Percentiles rank a stretch among this genome's conserved stretches.
Conservation (phyloP, 108 stramenopile genomes). For the Cyclotella choctawhatcheeana region DNA sequence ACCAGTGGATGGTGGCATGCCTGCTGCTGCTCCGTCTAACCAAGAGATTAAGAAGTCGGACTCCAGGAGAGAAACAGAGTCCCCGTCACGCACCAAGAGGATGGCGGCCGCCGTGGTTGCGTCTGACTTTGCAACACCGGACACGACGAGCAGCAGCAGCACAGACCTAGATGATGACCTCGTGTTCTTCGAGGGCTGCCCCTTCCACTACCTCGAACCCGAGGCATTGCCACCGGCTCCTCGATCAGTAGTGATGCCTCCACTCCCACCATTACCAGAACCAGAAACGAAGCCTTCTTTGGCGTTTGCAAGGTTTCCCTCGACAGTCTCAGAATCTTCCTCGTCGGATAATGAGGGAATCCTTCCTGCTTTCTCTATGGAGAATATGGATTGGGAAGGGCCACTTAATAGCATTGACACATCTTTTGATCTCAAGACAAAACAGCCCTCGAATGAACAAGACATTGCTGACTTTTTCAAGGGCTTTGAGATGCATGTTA, state of each 20-base stretch:
- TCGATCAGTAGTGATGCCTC: conserved; percentile 8
- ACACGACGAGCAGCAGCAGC: not conserved
- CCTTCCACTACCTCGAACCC: conserved; percentile 58
- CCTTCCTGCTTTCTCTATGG: conserved; percentile 28
- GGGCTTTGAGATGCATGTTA: conserved; percentile 38
- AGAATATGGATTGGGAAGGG: conserved; percentile 46
- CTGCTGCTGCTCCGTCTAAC: not conserved
- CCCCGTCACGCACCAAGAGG: conserved; percentile 7
- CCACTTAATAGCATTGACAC: conserved; percentile 25
- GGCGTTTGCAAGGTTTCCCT: conserved; percentile 7
- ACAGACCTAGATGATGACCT: conserved; percentile 36
- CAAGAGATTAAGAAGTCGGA: conserved; percentile 5
- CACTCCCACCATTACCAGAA: not conserved
- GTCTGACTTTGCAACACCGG: not conserved
- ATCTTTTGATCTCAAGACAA: conserved; percentile 10
- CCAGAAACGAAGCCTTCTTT: not conserved
- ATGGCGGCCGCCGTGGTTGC: not conserved
- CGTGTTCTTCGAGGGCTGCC: conserved; percentile 55
- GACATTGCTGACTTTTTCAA: conserved; percentile 50
- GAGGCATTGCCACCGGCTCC: conserved; percentile 13
- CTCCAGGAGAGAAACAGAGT: conserved; percentile 9
- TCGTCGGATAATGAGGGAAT: conserved; percentile 19
- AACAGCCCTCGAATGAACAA: conserved; percentile 19
- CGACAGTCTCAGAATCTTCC: conserved; percentile 38
- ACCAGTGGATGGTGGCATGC: conserved; percentile 6